Base-by-base conservation (phyloP, 1,284 basidiomycete genomes). In the Ustilago lituana region DNA sequence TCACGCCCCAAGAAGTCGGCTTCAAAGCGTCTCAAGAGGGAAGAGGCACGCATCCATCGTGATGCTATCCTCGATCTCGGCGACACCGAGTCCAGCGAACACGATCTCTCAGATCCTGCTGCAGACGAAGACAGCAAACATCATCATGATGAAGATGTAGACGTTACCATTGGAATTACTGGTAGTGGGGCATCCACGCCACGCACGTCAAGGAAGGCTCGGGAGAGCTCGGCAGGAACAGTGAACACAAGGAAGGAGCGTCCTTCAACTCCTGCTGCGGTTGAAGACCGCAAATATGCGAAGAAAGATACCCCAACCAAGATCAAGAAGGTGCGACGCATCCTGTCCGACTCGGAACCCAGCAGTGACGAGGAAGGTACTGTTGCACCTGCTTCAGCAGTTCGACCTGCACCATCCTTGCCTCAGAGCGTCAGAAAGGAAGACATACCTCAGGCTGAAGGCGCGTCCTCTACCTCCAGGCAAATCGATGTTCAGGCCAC, bases 51-150 rank as follows among this genome's bases (percentile, higher is more conserved):
- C n/a, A 57, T 56, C 15, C 61, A 60, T 35, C 70, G 70, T 46
- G 51, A 61, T 15, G 61, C 60, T 20, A 63, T 73, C n/a, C 53
- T 68, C 11, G 66, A 64, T 39, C 50, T 69, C 2, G 61, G 56
- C 15, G 70, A 73, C n/a, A 54, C 61, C 3, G 70, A 73, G 32
- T 73, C 70, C 12, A 69, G 66, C 54, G 61, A 63, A 15, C 61
- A 65, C 17, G 56, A 44, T 7, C 35, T 48, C 5, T 46, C 56
- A 22, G 49, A 45, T 3, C 36, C 52, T 19, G 46, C 54, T 12
- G 49, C 17, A 1, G 24, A 41, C 5, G 35, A 43, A 15, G 39
- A 19, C 41, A 49, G 23, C 43, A 26, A 44, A 19, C 45, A 50
- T 27, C 43, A 10, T 12, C 44, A 33, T 11, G 38, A 56, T 14